Evolutionary conservation across 2,329 filamentous ascomycete species (phyloP), one percentile per base, ranked within the genome.

Genomic region (Cladosporium sp.): DNA sequence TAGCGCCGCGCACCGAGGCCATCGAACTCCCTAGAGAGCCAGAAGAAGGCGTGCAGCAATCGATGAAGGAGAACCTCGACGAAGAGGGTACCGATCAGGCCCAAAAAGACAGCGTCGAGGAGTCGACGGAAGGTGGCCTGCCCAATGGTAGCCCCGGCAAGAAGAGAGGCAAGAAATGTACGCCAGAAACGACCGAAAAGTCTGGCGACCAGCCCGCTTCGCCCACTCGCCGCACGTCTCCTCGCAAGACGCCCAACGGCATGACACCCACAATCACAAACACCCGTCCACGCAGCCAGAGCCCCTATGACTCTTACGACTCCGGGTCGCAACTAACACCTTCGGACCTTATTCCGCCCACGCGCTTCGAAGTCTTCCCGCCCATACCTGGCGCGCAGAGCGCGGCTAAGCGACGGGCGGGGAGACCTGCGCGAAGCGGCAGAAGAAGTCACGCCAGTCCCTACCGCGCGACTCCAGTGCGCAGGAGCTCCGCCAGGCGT

Each of bases 1-100:
- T 97, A 50, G 92, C 92, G 10, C 89, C 86, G 4, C 83, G 92
- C 34, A 90, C 95, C 56, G 90, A 89, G 18, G 83, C 86, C 37
- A 66, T 69, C 7, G 74, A 76, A 35, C 66, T 72, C 16, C 65
- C 65, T 19, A 64, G 66, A 9, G 64, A 65, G 34, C 68, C 72
- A 28, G 70, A 74, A 62, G 73, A 76, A 61, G 70, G 69, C 32
- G 69, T 74, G 0, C 70, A 76, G 53, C 66, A 72, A 56, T 62
- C 60, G 2, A 31, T 55, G n/a, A 56, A 56, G 18, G 46, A 45
- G 7, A 10, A 32, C 19, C 14, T 41, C 10, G 11, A 28, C 5
- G 32, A 33, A 2, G 43, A 28, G 10, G 43, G 33, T 2, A 31
- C 38, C 14, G 59, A 59, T 33, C 52, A 49, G 9, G 53, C 54